Base-by-base conservation (phyloP, 495 filamentous ascomycete genomes). In the Trypethelium eluteriae region DNA sequence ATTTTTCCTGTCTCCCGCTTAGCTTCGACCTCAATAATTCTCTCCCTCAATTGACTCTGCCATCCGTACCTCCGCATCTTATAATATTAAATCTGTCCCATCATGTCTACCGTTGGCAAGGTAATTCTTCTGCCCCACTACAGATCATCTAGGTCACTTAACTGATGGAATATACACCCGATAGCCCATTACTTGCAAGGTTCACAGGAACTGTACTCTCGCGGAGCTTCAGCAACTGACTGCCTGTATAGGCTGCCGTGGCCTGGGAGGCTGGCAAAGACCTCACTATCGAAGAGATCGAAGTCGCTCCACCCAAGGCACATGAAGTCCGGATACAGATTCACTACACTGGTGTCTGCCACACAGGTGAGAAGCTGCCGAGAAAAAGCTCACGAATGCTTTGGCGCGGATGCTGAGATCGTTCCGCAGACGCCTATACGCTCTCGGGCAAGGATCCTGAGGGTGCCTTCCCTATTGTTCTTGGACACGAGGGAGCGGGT, bases 381-480 rank as follows among this genome's bases (percentile, higher is more conserved):
- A 14, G 32, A 9, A 25, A 18, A 39, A 34, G 38, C 16, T 53
- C 14, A 14, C 25, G 41, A 2, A 36, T 18, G 34, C 14, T 38
- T 38, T 46, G 41, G 16, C 12, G 61, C 32, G 38, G 14, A 39
- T 69, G 38, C 14, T 64, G 44, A 72, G 62, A 63, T 69, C 64
- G 69, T 57, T 62, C 64, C 25, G 47, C 66, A 92, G 94, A 98
- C 84, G 94, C 94, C 76, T 98, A 98, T 82, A 98, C 94, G 32
- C 84, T 98, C 67, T 97, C 93, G 25, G 94, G 94, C 68, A 96
- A 97, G 81, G 94, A 98, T 72, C 94, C 95, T 50, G 94, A 98
- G 80, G 94, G 94, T 69, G 94, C 95, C 41, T 98, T 98, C 83
- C 94, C 94, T 69, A 88, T 98, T 69, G 86, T 98, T 68, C 86